These are phyloP conservation scores for Onygena corvina DNA, from an alignment of 2,329 filamentous ascomycete genomes.

Conservation along the genomic window DNA sequence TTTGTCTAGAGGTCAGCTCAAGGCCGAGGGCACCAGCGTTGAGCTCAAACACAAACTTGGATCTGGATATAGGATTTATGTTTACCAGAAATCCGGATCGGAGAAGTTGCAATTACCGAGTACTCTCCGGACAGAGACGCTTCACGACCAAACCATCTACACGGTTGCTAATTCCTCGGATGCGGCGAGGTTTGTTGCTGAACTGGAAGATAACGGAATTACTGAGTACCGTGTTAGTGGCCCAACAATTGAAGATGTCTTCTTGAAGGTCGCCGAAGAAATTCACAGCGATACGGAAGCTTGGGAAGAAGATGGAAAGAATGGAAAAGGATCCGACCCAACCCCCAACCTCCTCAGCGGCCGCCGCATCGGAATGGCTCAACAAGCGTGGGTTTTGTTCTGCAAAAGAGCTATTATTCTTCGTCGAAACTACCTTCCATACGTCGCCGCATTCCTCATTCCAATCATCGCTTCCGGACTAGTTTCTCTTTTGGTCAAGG, in stretches of 20 bases:
- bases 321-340: slow-evolving; percentile 10
- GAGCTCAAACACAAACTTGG: slow-evolving; percentile 72
- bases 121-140: slow-evolving; percentile 45
- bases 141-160: slow-evolving; percentile 63
- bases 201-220: slow-evolving; percentile 55
- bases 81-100: slow-evolving; percentile 48
- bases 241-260: slow-evolving; percentile 86
- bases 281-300: slow-evolving; percentile 33
- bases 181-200: slow-evolving; percentile 58
- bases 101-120: slow-evolving; percentile 35
- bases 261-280: slow-evolving; percentile 74
- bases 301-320: slow-evolving; percentile 13
- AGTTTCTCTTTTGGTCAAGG: slow-evolving; percentile 61
- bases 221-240: slow-evolving; percentile 74
- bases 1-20: slow-evolving; percentile 69
- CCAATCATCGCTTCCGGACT: slow-evolving; percentile 69
- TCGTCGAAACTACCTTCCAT: slow-evolving; percentile 65
- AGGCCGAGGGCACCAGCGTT: slow-evolving; percentile 72
- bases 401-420: slow-evolving; percentile 66
- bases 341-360: slow-evolving; percentile 50
- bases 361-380: slow-evolving; percentile 53
- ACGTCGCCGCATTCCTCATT: slow-evolving; percentile 60
- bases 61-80: slow-evolving; percentile 71
- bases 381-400: slow-evolving; percentile 64
- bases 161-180: slow-evolving; percentile 55